A percentile compares a stretch with the other conserved stretches of the same genome.
phyloP scores from a whole-genome alignment of 2,329 filamentous ascomycete species.

The Sporothrix schenckii region DNA sequence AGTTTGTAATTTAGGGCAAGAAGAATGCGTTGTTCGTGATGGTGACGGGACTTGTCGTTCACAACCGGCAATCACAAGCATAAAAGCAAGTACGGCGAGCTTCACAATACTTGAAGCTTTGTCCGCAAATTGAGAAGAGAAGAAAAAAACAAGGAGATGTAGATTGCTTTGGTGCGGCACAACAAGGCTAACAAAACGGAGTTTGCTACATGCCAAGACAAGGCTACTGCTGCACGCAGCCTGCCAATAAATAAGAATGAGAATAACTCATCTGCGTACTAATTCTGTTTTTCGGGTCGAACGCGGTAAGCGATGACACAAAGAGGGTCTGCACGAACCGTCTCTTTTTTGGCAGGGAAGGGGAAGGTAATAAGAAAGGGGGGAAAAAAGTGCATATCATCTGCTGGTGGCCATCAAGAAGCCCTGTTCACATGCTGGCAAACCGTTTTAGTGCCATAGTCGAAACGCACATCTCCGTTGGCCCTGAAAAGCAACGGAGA shows the following conservation, averaged over 20 bases:
- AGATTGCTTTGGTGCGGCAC: not conserved
- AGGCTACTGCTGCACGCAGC: constrained; percentile 7
- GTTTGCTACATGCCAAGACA: constrained; percentile 1
- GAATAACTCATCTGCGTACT: constrained; percentile 7
- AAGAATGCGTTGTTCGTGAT: not conserved
- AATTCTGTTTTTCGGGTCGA: not conserved
- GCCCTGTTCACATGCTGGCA: not conserved
- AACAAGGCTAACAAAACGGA: not conserved
- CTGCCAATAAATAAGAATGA: constrained; percentile 17
- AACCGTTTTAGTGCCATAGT: not conserved
- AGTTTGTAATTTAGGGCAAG: not conserved
- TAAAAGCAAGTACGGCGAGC: not conserved
- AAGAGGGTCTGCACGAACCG: constrained; percentile 22
- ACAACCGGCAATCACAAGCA: not conserved
- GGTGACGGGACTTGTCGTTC: not conserved
- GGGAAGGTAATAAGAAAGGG: not conserved
- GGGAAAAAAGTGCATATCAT: not conserved
- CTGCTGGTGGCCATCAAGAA: too few relatives aligned
- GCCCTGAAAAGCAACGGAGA: not conserved
- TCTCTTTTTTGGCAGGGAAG: not conserved
- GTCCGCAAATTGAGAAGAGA: not conserved
- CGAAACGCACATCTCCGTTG: constrained; percentile 2
- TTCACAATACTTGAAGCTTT: not conserved
- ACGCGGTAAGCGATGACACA: constrained; percentile 1
- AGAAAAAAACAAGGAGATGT: not conserved